These are phyloP conservation scores for Cordyceps javanica DNA, from an alignment of 2,329 filamentous ascomycete genomes.

Conservation along the genomic window DNA sequence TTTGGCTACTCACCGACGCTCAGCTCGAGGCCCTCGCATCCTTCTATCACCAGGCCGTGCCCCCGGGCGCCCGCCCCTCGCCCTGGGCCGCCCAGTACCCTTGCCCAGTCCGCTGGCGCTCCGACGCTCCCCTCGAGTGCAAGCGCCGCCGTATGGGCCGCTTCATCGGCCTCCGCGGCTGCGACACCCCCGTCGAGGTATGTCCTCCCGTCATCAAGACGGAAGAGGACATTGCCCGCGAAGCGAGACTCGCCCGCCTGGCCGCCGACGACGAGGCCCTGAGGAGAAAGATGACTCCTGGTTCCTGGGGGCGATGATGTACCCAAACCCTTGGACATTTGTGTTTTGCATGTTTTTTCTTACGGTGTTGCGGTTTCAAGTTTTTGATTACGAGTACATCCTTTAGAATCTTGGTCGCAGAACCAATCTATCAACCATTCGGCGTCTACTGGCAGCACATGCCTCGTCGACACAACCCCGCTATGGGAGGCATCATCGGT, in stretches of 20 bases:
- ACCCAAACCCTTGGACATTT: neutral
- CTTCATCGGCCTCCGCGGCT: slow-evolving; percentile 66
- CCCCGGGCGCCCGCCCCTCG: slow-evolving; percentile 24
- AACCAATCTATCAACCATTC: neutral
- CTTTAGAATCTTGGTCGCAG: slow-evolving; percentile 1
- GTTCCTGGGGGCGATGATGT: slow-evolving; percentile 28
- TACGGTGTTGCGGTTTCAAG: neutral
- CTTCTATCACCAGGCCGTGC: slow-evolving; percentile 67
- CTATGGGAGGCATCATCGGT: neutral
- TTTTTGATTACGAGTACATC: neutral
- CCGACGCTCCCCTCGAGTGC: slow-evolving; percentile 50
- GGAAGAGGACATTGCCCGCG: slow-evolving; percentile 43
- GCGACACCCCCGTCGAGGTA: slow-evolving; percentile 29
- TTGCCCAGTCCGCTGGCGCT: slow-evolving; percentile 58
- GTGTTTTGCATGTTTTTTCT: neutral
- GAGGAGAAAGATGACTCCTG: slow-evolving; percentile 37
- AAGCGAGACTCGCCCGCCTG: slow-evolving; percentile 33
- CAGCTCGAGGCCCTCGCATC: slow-evolving; percentile 64
- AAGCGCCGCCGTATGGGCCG: slow-evolving; percentile 67
- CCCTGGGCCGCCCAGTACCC: slow-evolving; percentile 57
- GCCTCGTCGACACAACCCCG: too few relatives aligned
- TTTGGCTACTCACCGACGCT: slow-evolving; percentile 66
- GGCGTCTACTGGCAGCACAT: neutral
- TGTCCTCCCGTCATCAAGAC: slow-evolving; percentile 24
- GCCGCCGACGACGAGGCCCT: slow-evolving; percentile 41